Evolutionary conservation across 768 basidiomycete genomes (phyloP), one percentile per base, ranked within the genome.

Genomic region (Lyophyllum shimeji): DNA sequence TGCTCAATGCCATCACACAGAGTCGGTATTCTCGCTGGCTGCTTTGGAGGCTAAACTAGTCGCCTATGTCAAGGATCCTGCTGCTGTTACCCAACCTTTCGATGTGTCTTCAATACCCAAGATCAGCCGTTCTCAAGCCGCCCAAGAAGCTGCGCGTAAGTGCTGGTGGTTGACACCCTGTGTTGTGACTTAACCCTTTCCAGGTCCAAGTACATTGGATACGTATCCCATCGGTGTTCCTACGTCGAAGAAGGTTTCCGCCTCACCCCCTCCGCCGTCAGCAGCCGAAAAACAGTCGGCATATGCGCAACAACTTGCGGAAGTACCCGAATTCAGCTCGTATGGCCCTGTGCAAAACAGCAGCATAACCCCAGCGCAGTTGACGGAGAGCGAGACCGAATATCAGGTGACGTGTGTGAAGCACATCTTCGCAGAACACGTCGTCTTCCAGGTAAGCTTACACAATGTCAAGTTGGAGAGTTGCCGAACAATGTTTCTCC

Each of bases 311-410:
- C 93, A 98, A 66, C 85, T 99, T 7, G 75, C 85, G 1, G 89
- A 89, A 51, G 86, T 98, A 24, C 87, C 95, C 20, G 92, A 98
- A 65, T 83, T 99, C 56, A 82, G 82, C 4, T 74, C 79, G 7
- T 98, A 96, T 70, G 97, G 97, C 9, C 71, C 89, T 47, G 84
- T 97, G 49, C 78, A 95, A 67, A 93, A 88, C 73, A 98, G 93
- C 79, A 91, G 85, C 60, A 60, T 81, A 34, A 91, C 86, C 62
- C 86, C 89, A 11, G 74, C 81, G 21, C 90, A 89, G 59, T 85
- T 98, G 55, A 98, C 97, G 13, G 97, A 99, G 74, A 90, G 84
- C 65, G 97, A 98, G 74, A 98, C 95, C 3, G 97, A 98, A 74
- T 99, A 98, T 68, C 94, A 97, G 67, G 96, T 98, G 46, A 86